These are phyloP conservation scores for Linum lewisii DNA, from an alignment of 345 rosid species.

Conservation along the genomic window DNA sequence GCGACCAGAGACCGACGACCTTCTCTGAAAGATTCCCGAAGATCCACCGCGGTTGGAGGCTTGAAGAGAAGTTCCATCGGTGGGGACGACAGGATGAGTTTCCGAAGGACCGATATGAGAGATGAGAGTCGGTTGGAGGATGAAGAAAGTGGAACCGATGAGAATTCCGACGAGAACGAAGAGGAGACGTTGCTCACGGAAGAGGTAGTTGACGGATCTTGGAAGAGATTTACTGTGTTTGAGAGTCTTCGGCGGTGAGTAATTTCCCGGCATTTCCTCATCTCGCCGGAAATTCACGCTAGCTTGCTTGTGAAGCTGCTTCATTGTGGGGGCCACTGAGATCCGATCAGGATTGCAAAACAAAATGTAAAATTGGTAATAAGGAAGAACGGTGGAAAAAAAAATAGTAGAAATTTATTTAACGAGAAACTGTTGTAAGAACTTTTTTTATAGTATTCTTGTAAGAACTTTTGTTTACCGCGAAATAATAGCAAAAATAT, in stretches of 20 bases:
- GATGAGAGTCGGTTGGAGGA: constrained; percentile 69
- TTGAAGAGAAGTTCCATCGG: constrained; percentile 9
- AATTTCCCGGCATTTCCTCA: constrained; percentile 38
- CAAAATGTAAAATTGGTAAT: neutral
- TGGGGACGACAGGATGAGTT: constrained; percentile 24
- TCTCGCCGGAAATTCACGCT: constrained; percentile 52
- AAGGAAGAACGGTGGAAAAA: neutral
- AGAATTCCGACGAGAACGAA: constrained; percentile 89
- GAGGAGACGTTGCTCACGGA: constrained; percentile 80
- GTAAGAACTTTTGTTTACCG: no score
- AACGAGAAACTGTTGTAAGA: no score
- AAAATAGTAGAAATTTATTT: neutral
- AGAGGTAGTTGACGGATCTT: constrained; percentile 74
- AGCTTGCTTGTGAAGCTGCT: constrained; percentile 75
- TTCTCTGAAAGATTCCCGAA: neutral
- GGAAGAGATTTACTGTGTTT: constrained; percentile 73
- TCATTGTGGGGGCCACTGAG: constrained; percentile 20
- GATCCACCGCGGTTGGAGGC: neutral
- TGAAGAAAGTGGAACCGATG: constrained; percentile 90
- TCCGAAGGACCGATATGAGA: constrained; percentile 54
- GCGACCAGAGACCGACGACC: constrained; percentile 28
- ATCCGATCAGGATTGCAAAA: neutral
- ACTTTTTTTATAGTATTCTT: no score
- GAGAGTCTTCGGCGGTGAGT: constrained; percentile 54
- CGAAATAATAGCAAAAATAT: no score